Evolutionary conservation across 331 rosid species (phyloP).

Genomic region (Quercus tomentella): DNA sequence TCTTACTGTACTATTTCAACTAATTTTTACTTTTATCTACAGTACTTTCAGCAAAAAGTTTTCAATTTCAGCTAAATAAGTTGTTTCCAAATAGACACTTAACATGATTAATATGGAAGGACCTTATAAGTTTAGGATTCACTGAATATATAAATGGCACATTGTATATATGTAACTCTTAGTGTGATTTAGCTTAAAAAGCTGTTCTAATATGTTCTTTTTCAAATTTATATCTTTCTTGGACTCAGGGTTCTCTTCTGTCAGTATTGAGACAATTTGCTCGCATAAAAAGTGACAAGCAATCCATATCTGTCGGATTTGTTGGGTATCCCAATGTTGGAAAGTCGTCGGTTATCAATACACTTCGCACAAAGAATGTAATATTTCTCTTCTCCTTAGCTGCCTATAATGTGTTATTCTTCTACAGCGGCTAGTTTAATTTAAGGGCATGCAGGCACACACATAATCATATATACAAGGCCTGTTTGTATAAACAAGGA

Average conservation of each 20-base stretch:
- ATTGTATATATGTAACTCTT: too few species aligned
- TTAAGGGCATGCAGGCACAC: neutral
- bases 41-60: fast-evolving
- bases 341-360: slow-evolving; percentile 91
- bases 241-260: slow-evolving; percentile 74
- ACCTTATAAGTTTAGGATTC: neutral
- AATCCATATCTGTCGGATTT: slow-evolving; percentile 94
- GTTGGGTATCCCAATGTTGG: slow-evolving; percentile 98
- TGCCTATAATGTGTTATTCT: slow-evolving; percentile 7
- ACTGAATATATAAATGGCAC: too few species aligned
- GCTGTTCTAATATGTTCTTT: too few species aligned
- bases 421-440: neutral
- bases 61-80: too few species aligned
- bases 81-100: fast-evolving
- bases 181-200: too few species aligned
- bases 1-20: too few species aligned
- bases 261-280: slow-evolving; percentile 91
- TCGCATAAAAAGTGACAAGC: slow-evolving; percentile 84
- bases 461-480: neutral
- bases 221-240: slow-evolving; percentile 5
- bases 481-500: neutral
- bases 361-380: slow-evolving; percentile 85
- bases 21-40: too few species aligned
- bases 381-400: slow-evolving; percentile 19
- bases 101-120: too few species aligned